Evolutionary conservation across 2,329 filamentous ascomycete species (phyloP).

Genomic region (Basipetospora chlamydospora): DNA sequence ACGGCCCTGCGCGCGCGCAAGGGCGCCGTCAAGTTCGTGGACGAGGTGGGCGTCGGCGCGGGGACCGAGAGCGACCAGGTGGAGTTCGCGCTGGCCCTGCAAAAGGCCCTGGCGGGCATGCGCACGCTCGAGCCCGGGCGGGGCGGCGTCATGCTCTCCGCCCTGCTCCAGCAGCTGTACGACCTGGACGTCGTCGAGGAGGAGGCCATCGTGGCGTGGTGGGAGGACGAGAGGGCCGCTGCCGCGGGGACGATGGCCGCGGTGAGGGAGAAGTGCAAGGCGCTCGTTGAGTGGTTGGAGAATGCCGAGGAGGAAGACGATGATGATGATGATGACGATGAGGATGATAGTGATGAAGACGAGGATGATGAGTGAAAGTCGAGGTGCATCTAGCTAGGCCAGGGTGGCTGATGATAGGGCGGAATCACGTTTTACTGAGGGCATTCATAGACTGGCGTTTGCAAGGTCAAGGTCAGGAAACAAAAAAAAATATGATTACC

Average conservation of each 20-base stretch:
- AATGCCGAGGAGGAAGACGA: conserved; percentile 62
- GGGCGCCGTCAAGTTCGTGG: conserved; percentile 40
- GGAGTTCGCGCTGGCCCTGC: conserved; percentile 69
- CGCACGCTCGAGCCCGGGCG: conserved; percentile 39
- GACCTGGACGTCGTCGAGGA: conserved; percentile 75
- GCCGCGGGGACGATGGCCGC: conserved; percentile 53
- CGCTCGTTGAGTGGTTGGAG: conserved; percentile 72
- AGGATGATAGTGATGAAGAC: too few relatives aligned
- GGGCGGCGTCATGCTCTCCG: conserved; percentile 54
- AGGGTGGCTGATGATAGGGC: too few relatives aligned
- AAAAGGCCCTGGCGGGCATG: conserved; percentile 59
- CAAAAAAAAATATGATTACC: too few relatives aligned
- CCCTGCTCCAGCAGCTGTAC: conserved; percentile 72
- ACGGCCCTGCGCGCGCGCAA: conserved; percentile 39
- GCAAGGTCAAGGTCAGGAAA: too few relatives aligned
- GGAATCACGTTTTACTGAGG: too few relatives aligned
- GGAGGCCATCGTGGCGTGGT: conserved; percentile 81
- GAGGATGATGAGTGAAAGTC: too few relatives aligned
- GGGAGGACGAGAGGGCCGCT: conserved; percentile 55
- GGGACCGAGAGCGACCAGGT: conserved; percentile 68
- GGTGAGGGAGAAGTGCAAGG: conserved; percentile 59
- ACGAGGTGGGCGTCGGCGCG: conserved; percentile 45
- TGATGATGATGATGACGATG: conserved; percentile 33
- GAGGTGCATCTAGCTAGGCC: too few relatives aligned
- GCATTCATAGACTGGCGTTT: too few relatives aligned